phyloP scores from a whole-genome alignment of 1,284 basidiomycete genomes.

The Moesziomyces globuligerus region DNA sequence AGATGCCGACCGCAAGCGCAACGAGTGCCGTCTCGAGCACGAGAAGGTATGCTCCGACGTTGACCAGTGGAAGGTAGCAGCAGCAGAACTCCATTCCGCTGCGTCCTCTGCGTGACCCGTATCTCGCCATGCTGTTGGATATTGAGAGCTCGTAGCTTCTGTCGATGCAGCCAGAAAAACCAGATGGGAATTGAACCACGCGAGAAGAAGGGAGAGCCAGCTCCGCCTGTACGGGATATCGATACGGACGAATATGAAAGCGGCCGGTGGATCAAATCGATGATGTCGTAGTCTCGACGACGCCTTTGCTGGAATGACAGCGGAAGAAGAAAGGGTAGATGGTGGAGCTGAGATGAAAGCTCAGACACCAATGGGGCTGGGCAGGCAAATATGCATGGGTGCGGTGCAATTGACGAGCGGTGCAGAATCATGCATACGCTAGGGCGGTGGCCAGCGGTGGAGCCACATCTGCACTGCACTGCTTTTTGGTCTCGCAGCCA shows the following conservation, averaged over 20 bases:
- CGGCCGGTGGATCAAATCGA: too few species aligned
- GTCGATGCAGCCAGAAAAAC: not conserved
- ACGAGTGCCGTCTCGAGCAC: conserved; percentile 59
- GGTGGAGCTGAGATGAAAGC: not conserved
- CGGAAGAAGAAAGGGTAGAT: too few species aligned
- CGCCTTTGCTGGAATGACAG: not conserved
- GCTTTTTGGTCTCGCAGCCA: not conserved
- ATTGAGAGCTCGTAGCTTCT: not conserved
- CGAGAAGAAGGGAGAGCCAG: too few species aligned
- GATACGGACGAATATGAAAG: too few species aligned
- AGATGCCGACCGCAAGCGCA: conserved; percentile 53
- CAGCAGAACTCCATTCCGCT: conserved; percentile 62
- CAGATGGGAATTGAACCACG: too few species aligned
- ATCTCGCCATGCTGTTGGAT: conserved; percentile 18
- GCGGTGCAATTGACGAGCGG: not conserved
- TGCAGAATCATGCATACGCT: not conserved
- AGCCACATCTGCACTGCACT: not conserved
- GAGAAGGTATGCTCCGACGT: conserved; percentile 62
- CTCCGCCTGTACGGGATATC: too few species aligned
- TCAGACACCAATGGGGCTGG: too few species aligned
- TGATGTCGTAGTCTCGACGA: too few species aligned
- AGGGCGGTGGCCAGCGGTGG: too few species aligned
- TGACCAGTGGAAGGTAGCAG: conserved; percentile 63
- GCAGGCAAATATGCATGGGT: not conserved
- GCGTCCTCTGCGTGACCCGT: conserved; percentile 12